Evolutionary conservation across 108 stramenopile genomes (phyloP).

Genomic region (Pseudonitzschia pungens): DNA sequence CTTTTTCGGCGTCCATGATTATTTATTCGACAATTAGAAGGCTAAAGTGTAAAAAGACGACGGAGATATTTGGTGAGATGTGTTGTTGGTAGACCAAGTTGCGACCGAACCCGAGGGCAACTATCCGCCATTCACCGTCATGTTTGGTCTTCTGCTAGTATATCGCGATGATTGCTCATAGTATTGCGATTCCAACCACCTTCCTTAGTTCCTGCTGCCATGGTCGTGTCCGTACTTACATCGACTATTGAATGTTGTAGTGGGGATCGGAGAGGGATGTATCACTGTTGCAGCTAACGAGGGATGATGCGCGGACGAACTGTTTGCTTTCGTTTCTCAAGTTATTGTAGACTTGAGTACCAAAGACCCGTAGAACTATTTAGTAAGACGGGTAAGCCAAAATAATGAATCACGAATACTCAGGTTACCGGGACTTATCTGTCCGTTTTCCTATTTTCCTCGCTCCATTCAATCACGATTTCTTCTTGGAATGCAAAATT

Average conservation of each 20-base stretch:
- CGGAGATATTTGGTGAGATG: not conserved
- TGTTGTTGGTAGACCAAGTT: not conserved
- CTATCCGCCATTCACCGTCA: no score
- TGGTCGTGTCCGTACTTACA: not conserved
- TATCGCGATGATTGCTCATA: no score
- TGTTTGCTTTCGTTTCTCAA: not conserved
- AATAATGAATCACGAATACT: slow-evolving; percentile 8
- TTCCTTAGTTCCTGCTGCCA: not conserved
- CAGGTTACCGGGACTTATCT: not conserved
- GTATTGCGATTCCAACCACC: not conserved
- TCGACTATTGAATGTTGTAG: slow-evolving; percentile 15
- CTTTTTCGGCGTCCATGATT: slow-evolving; percentile 94
- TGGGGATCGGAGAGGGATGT: not conserved
- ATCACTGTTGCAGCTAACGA: not conserved
- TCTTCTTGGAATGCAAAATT: not conserved
- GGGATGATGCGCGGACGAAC: not conserved
- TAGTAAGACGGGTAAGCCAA: slow-evolving; percentile 22
- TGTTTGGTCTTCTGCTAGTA: no score
- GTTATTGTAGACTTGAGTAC: not conserved
- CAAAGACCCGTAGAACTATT: slow-evolving; percentile 7
- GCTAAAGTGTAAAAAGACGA: not conserved
- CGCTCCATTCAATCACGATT: not conserved
- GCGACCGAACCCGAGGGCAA: not conserved
- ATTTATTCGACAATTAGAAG: slow-evolving; percentile 12
- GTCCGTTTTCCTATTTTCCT: slow-evolving; percentile 1